Base-by-base conservation (phyloP, 148 eudicot species). In the Spergularia marina region DNA sequence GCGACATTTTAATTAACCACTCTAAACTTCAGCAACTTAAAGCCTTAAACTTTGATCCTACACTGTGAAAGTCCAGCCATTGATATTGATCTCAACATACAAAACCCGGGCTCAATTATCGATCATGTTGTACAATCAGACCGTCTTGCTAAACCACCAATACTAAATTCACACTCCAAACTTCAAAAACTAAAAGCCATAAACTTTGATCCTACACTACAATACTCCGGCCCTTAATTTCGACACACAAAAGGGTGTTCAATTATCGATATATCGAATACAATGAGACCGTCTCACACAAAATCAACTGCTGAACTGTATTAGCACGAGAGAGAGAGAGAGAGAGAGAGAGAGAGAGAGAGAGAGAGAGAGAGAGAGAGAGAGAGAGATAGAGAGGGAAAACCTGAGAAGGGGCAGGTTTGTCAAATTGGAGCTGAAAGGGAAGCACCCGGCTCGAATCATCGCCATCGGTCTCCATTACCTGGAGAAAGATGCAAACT, bases 391-490 rank as follows among this genome's bases (percentile, higher is more conserved):
- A 6, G 36, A 53, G 25, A 25, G 7, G 11, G 9, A 62, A 54
- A 59, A 94, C 97, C 94, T 95, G 92, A n/a, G 89, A 92, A 49
- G 96, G 91, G 2, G 93, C 81, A 8, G 98, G 96, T 68, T 92
- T 92, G 82, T 95, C 97, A 65, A 92, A 95, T 69, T 95, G 98
- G 56, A 95, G 96, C 88, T 91, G 98, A 88, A 95, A 95, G n/a
- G 94, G 98, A 74, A 89, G 44, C 16, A 80, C 86, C 49, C 89
- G 85, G 39, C 77, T 83, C 53, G 79, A 80, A 76, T 89, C 91
- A 34, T 88, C 91, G 51, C 88, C 92, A 34, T 88, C 91, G 44
- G 84, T 78, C 69, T 93, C 96, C 98, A 92, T 92, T 25, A 21
- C 6, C 12, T 16, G 36, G 6, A 2, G 65, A 79, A 25, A 13